Evolutionary conservation across 805 yeast genomes (phyloP).

Genomic region (Clavispora phyllophila): DNA sequence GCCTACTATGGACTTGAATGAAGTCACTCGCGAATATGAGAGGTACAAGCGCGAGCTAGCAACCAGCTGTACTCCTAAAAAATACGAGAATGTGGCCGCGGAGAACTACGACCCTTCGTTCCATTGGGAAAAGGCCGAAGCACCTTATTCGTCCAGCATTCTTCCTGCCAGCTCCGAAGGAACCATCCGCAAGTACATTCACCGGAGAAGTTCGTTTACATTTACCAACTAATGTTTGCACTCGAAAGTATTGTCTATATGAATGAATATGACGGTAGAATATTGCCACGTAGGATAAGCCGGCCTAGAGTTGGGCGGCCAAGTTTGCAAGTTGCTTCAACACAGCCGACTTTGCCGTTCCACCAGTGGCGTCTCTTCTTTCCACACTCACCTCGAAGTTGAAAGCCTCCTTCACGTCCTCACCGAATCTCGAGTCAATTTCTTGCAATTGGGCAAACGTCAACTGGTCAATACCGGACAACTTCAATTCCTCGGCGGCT

Average conservation of each 20-base stretch:
- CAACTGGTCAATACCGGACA: constrained; percentile 84
- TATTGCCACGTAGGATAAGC: background rate
- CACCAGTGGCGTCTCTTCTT: constrained; percentile 95
- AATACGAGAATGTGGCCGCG: background rate
- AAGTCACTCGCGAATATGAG: constrained; percentile 4
- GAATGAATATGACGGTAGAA: background rate
- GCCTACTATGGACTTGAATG: constrained; percentile 4
- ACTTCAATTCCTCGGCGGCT: constrained; percentile 69
- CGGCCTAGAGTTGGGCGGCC: constrained; percentile 12
- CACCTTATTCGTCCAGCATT: background rate
- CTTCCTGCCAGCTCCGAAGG: background rate
- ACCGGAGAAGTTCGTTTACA: background rate
- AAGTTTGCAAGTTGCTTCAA: constrained; percentile 56
- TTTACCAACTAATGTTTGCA: background rate
- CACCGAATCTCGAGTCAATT: constrained; percentile 76
- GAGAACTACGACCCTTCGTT: background rate
- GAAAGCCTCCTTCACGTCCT: constrained; percentile 80
- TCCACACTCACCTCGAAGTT: constrained; percentile 93
- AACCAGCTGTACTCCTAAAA: background rate
- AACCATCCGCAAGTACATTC: background rate
- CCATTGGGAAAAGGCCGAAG: background rate
- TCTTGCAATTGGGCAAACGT: constrained; percentile 68
- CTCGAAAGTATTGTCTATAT: too few relatives aligned
- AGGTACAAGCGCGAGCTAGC: constrained; percentile 4
- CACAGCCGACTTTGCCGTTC: constrained; percentile 92